A percentile compares a stretch with the other conserved stretches of the same genome.
phyloP scores from a whole-genome alignment of 2,329 filamentous ascomycete genomes.

The Coccinonectria pachysandricola region DNA sequence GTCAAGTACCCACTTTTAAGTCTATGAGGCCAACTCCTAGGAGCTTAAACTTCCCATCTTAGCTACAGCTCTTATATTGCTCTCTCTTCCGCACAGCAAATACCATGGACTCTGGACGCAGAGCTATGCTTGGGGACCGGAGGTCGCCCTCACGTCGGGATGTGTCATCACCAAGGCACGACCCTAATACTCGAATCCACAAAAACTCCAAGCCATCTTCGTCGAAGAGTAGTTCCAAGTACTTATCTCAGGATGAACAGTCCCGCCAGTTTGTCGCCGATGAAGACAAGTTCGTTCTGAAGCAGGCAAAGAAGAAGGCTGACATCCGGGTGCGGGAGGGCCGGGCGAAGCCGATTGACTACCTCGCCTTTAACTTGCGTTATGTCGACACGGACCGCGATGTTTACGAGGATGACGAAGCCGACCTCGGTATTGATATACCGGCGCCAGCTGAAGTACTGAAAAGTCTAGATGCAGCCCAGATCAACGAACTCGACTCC shows the following conservation, averaged over 20 bases:
- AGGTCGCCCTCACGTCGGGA: conserved; percentile 36
- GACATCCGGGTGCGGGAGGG: conserved; percentile 88
- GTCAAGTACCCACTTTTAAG: conserved; percentile 4
- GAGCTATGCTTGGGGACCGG: conserved; percentile 41
- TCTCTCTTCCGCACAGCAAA: no score
- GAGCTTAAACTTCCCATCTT: no score
- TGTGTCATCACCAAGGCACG: conserved; percentile 44
- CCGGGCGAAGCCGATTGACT: conserved; percentile 85
- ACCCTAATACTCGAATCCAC: conserved; percentile 45
- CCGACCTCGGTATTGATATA: conserved; percentile 62
- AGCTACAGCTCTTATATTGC: no score
- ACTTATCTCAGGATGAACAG: conserved; percentile 65
- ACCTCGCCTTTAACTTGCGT: conserved; percentile 80
- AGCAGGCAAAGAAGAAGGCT: conserved; percentile 96
- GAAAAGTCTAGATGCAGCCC: conserved; percentile 53
- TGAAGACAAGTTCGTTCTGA: conserved; percentile 91
- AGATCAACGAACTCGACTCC: conserved; percentile 67
- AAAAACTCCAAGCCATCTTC: conserved; percentile 30
- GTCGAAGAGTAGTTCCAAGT: conserved; percentile 26
- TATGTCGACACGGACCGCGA: conserved; percentile 80
- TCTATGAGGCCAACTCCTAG: no score
- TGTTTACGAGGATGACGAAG: conserved; percentile 75
- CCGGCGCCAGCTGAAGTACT: conserved; percentile 75
- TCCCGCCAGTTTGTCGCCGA: conserved; percentile 79
- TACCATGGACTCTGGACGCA: conserved; percentile 45